Conservation (phyloP, 768 basidiomycete species). For the Cystofilobasidium macerans region DNA sequence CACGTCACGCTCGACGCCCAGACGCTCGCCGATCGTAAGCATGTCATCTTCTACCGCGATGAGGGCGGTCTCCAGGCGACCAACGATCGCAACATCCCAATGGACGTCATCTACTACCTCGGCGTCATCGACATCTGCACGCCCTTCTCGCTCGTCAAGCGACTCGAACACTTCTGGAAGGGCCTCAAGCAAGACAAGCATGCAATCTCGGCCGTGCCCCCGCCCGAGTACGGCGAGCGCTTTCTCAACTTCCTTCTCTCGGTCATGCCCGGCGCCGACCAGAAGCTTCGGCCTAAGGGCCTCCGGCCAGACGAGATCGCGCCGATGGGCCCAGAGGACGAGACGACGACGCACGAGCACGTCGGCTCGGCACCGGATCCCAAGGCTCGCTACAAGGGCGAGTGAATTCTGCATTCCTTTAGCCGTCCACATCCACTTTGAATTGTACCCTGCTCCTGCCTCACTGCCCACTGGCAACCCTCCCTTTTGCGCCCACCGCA, state of each 20-base stretch:
- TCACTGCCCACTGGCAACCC: too few species aligned
- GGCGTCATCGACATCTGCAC: slow-evolving; percentile 96
- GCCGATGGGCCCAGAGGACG: not conserved
- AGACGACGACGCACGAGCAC: slow-evolving; percentile 18
- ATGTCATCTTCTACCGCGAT: slow-evolving; percentile 91
- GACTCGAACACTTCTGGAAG: slow-evolving; percentile 83
- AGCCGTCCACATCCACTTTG: too few species aligned
- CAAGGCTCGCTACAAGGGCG: slow-evolving; percentile 14
- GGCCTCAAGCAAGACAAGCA: slow-evolving; percentile 80
- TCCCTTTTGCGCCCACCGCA: not conserved
- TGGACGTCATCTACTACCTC: slow-evolving; percentile 79
- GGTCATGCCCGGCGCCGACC: slow-evolving; percentile 33
- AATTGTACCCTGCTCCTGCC: too few species aligned
- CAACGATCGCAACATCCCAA: slow-evolving; percentile 66
- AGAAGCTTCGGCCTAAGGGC: not conserved
- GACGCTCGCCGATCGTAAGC: slow-evolving; percentile 48
- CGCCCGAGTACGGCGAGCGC: slow-evolving; percentile 72
- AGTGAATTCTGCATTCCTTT: not conserved
- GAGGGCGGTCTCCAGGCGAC: slow-evolving; percentile 88
- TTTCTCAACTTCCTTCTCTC: slow-evolving; percentile 47
- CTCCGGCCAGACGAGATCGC: not conserved
- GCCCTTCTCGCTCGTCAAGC: slow-evolving; percentile 68
- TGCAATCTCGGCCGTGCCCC: slow-evolving; percentile 87
- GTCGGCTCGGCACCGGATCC: not conserved
- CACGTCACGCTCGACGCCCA: slow-evolving; percentile 49